Conservation (phyloP, 2,329 filamentous ascomycete genomes). For the Apiospora malaysiana region DNA sequence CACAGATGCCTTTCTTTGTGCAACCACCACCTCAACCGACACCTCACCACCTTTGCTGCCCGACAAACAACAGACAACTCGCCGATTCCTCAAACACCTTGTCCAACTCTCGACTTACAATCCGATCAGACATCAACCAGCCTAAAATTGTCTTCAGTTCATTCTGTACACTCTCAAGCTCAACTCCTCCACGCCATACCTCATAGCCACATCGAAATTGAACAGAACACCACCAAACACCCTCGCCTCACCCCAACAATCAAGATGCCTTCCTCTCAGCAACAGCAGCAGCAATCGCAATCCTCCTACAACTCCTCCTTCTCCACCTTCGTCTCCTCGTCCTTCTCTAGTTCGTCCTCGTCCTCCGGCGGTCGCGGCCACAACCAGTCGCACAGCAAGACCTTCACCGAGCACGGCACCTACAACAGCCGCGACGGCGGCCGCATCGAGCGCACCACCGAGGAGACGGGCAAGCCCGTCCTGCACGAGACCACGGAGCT, state of each 20-base stretch:
- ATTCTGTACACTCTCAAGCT: no score
- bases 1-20: neutral
- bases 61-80: neutral
- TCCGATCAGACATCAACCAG: neutral
- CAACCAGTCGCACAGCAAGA: slow-evolving; percentile 7
- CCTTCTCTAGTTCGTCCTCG: neutral
- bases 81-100: neutral
- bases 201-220: neutral
- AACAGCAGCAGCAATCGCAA: neutral
- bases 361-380: neutral
- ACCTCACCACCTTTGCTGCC: neutral
- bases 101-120: neutral
- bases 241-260: neutral
- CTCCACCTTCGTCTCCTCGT: slow-evolving; percentile 3
- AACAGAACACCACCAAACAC: neutral
- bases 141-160: no score
- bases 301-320: neutral
- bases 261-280: neutral
- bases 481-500: slow-evolving; percentile 15
- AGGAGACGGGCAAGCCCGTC: slow-evolving; percentile 11
- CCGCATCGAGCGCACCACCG: slow-evolving; percentile 16
- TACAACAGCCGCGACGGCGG: slow-evolving; percentile 21
- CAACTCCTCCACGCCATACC: neutral
- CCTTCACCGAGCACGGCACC: slow-evolving; percentile 1
- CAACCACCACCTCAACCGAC: neutral